Evolutionary conservation across 108 stramenopile genomes (phyloP).

Genomic region (Conticribra guillardii): DNA sequence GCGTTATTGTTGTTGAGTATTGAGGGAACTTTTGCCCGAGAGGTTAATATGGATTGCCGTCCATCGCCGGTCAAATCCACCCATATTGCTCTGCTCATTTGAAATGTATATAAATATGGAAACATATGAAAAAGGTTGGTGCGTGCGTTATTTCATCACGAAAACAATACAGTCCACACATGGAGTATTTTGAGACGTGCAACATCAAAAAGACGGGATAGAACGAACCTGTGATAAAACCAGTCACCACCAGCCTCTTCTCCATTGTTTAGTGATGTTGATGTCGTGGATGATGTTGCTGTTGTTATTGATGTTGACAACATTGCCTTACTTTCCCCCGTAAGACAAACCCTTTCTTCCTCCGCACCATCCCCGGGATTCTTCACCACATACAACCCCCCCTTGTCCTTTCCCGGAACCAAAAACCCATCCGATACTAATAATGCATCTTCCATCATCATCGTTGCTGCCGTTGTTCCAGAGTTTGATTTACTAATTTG

Average conservation of each 20-base stretch:
- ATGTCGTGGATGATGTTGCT: no score
- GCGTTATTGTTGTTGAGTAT: conserved; percentile 34
- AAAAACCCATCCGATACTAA: conserved; percentile 94
- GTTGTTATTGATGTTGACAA: conserved; percentile 34
- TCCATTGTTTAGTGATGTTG: no score
- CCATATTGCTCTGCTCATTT: conserved; percentile 88
- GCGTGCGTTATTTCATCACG: no score
- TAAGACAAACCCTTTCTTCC: conserved; percentile 72
- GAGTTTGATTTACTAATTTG: not conserved
- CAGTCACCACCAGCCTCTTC: conserved; percentile 74
- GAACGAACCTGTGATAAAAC: conserved; percentile 87
- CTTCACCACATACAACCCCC: conserved; percentile 88
- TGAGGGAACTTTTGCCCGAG: conserved; percentile 74
- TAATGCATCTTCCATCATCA: conserved; percentile 68
- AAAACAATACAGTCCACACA: no score
- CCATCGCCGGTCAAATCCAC: conserved; percentile 91
- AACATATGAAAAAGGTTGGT: no score
- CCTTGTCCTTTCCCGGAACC: conserved; percentile 93
- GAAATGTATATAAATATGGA: no score
- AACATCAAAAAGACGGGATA: no score
- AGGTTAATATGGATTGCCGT: conserved; percentile 86
- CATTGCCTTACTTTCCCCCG: conserved; percentile 48
- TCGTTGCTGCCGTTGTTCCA: not conserved
- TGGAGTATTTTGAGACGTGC: not conserved
- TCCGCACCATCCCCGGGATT: conserved; percentile 62